Evolutionary conservation across 805 yeast species (phyloP), one percentile per base, ranked within the genome.

Genomic region (Wickerhamiella galacta): DNA sequence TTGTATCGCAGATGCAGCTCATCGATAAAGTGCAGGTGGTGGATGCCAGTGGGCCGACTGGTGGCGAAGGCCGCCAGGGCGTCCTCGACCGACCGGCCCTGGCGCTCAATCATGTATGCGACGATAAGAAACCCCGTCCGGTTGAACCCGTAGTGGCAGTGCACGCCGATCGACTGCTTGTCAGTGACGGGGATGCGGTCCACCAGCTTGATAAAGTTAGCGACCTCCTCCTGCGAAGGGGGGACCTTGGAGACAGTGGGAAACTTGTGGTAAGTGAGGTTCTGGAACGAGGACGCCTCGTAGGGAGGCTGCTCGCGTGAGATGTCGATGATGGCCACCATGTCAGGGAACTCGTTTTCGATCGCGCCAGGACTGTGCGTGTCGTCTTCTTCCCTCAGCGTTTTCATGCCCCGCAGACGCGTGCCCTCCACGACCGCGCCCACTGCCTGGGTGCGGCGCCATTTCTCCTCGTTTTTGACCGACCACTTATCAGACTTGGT

Each of bases 131-230:
- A 77, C 2, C 90, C 87, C 0, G 87, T 77, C 36, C 87, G 57
- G 49, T 77, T 77, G 53, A 76, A 79, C 4, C 87, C 90, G 47
- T 77, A 77, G 49, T 77, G 90, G 48, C 90, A 77, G 51, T 78
- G 90, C 6, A 78, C 76, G 0, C 67, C 81, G 5, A 75, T 55
- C 17, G 61, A 52, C 4, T 68, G 68, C 12, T 43, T 46, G 15
- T 23, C 39, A 3, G 43, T 35, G 15, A 35, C 42, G 4, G 38
- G 37, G 18, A 66, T 45, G 14, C 70, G 61, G 29, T 70, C 72
- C 4, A 72, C 62, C 28, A 73, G 56, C 25, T 56, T 61, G 24
- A 72, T 60, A 40, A 75, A 78, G 31, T 63, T 55, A 22, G 70
- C 52, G 21, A 76, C 72, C 14, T 78, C 71, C 6, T 59, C 53